Conservation (phyloP, 192 early-diverging fungal species). For the Gryganskiella cystojenkinii region DNA sequence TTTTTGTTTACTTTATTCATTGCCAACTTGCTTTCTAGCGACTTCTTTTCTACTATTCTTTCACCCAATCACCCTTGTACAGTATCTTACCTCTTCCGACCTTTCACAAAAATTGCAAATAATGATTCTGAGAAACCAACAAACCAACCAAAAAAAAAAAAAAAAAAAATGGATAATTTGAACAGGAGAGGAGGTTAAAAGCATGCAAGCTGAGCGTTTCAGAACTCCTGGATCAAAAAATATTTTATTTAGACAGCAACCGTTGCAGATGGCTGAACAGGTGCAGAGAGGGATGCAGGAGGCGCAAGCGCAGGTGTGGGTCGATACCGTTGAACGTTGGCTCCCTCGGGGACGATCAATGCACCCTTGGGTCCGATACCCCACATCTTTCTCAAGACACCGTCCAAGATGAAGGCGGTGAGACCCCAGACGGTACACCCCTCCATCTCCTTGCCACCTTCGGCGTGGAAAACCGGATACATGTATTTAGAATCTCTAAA, state of each 20-base stretch:
- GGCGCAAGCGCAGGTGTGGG: slow-evolving; percentile 5
- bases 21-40: too few species aligned
- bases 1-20: too few species aligned
- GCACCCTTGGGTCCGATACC: slow-evolving; percentile 32
- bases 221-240: not conserved
- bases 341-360: slow-evolving; percentile 31
- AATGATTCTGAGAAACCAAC: too few species aligned
- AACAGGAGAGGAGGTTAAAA: not conserved
- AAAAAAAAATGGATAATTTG: not conserved
- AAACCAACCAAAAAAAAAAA: not conserved
- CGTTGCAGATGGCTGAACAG: not conserved
- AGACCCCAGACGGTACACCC: slow-evolving; percentile 72
- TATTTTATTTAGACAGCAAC: not conserved
- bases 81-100: too few species aligned
- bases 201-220: not conserved
- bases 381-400: slow-evolving; percentile 44
- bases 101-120: too few species aligned
- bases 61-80: too few species aligned
- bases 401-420: slow-evolving; percentile 83
- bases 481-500: slow-evolving; percentile 65
- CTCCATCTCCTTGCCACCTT: slow-evolving; percentile 41
- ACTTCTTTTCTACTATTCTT: too few species aligned
- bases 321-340: slow-evolving; percentile 29
- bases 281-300: not conserved
- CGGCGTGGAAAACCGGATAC: slow-evolving; percentile 65